These are phyloP conservation scores for Candida silvicultrix DNA, from an alignment of 805 yeast genomes.

Conservation along the genomic window DNA sequence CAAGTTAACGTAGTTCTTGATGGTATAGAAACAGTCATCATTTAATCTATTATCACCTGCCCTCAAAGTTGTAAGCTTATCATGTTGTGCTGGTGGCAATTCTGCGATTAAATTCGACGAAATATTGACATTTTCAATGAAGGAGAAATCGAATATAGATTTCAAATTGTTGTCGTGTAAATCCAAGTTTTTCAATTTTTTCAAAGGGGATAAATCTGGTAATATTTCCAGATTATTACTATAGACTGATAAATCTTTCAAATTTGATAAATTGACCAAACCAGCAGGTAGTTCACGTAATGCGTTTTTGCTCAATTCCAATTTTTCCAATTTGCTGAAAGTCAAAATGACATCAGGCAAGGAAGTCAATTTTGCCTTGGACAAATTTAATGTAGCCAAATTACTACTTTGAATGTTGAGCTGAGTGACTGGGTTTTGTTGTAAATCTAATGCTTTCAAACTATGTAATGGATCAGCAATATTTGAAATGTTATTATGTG, in stretches of 20 bases:
- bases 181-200: slow-evolving; percentile 61
- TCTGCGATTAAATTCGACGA: slow-evolving; percentile 54
- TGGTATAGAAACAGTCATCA: slow-evolving; percentile 67
- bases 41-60: slow-evolving; percentile 79
- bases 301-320: slow-evolving; percentile 77
- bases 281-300: slow-evolving; percentile 66
- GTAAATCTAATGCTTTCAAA: slow-evolving; percentile 64
- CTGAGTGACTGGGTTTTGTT: slow-evolving; percentile 78
- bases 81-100: slow-evolving; percentile 32
- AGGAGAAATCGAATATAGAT: slow-evolving; percentile 41
- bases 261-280: slow-evolving; percentile 48
- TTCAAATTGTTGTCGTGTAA: slow-evolving; percentile 81
- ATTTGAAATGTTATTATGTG: slow-evolving; percentile 70
- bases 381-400: slow-evolving; percentile 66
- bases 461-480: slow-evolving; percentile 58
- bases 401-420: slow-evolving; percentile 48
- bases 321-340: slow-evolving; percentile 61
- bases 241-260: slow-evolving; percentile 63
- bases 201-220: slow-evolving; percentile 60
- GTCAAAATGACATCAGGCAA: slow-evolving; percentile 59
- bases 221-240: slow-evolving; percentile 68
- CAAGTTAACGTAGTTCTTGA: slow-evolving; percentile 54
- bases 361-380: slow-evolving; percentile 76
- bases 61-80: slow-evolving; percentile 47
- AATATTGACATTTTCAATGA: slow-evolving; percentile 49